Base-by-base conservation (phyloP, 2,329 filamentous ascomycete species). In the Penicillium decumbens region DNA sequence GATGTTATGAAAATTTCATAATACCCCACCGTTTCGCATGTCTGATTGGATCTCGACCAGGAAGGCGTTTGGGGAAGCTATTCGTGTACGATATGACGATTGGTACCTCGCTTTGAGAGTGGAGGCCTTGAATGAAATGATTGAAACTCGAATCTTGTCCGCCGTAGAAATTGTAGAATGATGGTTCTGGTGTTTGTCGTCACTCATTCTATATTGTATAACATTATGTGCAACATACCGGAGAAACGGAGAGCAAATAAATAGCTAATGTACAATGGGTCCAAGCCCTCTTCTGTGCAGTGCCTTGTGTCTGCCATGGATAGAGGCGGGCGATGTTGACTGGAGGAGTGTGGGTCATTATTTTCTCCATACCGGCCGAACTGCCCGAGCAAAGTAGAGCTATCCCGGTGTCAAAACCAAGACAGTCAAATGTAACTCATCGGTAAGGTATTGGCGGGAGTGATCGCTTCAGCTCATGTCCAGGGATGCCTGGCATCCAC, bases 51-150 rank as follows among this genome's bases (percentile, higher is more conserved):
- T 25, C 15, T 28, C 32, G 29, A 29, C 30, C 12, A 45, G 40
- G 79, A 97, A 95, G 79, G 96, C 96, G 68, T 92, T 95, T 53
- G 92, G 92, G 0, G 95, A 29, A 89, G 69, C 96, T 91, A 50
- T 96, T 85, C 68, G 96, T 92, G 66, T 97, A 97, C 18, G 88
- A 95, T 51, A 60, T 54, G 20, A 59, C 38, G 50, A 52, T 39
- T 39, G 46, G 32, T 32, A 29, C 40, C 45, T 47, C 33, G 33
- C 43, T 41, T 43, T 48, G 42, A 53, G 18, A 42, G 45, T 40
- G 42, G 41, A 41, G 30, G 28, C 15, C 3, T 27, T 42, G 28
- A 49, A 49, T 49, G 23, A 41, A 28, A 24, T 25, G 27, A 32
- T 28, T 41, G 8, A 40, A 23, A 33, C 20, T 10, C 7, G 20